These are phyloP conservation scores for Effrenium voratum DNA, from an alignment of 73 alveolate species.

Conservation along the genomic window DNA sequence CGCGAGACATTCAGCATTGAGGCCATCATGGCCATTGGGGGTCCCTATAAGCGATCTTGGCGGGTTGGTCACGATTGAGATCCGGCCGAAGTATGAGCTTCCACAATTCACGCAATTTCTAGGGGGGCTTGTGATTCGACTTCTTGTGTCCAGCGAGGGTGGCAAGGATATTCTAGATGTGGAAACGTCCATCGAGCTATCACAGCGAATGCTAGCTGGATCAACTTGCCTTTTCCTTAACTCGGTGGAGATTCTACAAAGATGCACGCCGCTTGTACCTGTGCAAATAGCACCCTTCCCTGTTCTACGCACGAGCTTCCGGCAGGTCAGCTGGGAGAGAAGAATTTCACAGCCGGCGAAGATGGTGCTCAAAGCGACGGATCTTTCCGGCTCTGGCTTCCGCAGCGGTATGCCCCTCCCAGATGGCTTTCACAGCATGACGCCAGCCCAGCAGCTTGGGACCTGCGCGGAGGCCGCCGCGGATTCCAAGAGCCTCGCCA, in stretches of 20 bases:
- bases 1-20: too few species aligned
- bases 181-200: neutral
- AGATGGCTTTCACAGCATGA: neutral
- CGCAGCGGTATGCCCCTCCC: slow-evolving; percentile 19
- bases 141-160: slow-evolving; percentile 64
- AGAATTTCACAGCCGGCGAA: slow-evolving; percentile 49
- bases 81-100: neutral
- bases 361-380: neutral
- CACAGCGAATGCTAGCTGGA: slow-evolving; percentile 29
- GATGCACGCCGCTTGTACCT: neutral
- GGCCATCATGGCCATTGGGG: slow-evolving; percentile 59
- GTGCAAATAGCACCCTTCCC: slow-evolving; percentile 18
- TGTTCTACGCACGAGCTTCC: slow-evolving; percentile 25
- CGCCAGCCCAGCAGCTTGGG: neutral
- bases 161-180: neutral
- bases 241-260: neutral
- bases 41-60: slow-evolving; percentile 23
- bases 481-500: neutral
- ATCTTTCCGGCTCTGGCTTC: slow-evolving; percentile 5
- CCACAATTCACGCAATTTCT: slow-evolving; percentile 4
- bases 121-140: slow-evolving; percentile 45
- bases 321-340: slow-evolving; percentile 25
- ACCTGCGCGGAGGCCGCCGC: neutral
- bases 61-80: slow-evolving; percentile 29
- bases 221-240: slow-evolving; percentile 12